Evolutionary conservation across 805 yeast species (phyloP).

Genomic region (Pichia exigua): DNA sequence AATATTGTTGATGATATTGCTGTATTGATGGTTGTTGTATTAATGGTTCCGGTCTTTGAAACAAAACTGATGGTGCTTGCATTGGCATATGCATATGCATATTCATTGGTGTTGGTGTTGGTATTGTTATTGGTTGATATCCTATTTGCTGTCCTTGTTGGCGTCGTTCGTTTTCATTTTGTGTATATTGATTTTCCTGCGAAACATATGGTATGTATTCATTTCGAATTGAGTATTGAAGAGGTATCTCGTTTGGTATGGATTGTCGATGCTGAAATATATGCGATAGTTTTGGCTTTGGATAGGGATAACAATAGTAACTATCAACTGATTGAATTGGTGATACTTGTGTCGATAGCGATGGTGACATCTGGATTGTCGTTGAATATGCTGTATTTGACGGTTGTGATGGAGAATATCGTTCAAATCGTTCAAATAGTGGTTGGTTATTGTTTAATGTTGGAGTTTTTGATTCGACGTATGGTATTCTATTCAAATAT

Average conservation of each 20-base stretch:
- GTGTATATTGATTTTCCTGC: too few relatives aligned
- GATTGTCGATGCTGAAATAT: background rate
- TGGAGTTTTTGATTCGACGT: too few relatives aligned
- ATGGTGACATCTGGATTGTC: background rate
- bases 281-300: background rate
- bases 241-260: background rate
- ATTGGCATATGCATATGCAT: background rate
- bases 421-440: too few relatives aligned
- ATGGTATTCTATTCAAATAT: too few relatives aligned
- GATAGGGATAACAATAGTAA: background rate
- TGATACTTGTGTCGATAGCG: background rate
- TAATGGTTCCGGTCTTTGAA: too few relatives aligned
- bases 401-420: background rate
- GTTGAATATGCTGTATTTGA: background rate
- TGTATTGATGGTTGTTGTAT: background rate
- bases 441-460: too few relatives aligned
- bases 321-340: background rate
- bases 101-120: too few relatives aligned
- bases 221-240: background rate
- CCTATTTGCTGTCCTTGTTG: too few relatives aligned
- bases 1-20: background rate
- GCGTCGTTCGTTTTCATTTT: background rate
- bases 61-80: background rate
- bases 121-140: too few relatives aligned
- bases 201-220: background rate